phyloP scores from a whole-genome alignment of 2,329 filamentous ascomycete species.

The Sphaerulina vaccinii region DNA sequence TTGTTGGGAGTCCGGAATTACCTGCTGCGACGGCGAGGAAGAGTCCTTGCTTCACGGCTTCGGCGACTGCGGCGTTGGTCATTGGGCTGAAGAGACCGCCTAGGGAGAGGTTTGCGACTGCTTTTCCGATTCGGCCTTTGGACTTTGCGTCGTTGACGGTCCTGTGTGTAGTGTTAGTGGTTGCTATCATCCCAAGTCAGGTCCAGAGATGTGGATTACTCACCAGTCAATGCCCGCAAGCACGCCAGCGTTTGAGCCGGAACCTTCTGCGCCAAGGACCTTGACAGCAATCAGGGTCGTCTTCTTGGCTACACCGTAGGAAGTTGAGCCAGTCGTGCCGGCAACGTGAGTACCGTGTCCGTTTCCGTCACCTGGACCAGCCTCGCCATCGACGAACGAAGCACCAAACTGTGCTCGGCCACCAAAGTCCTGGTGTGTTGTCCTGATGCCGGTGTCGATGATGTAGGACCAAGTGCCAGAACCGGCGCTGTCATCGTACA shows the following conservation, averaged over 20 bases:
- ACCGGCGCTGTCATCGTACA: conserved; percentile 43
- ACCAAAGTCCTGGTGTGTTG: conserved; percentile 30
- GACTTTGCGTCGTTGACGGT: conserved; percentile 58
- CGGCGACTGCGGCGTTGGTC: conserved; percentile 41
- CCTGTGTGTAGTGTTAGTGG: neutral
- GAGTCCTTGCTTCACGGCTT: conserved; percentile 40
- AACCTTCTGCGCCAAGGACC: conserved; percentile 47
- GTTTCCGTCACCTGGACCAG: conserved; percentile 46
- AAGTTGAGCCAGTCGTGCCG: conserved; percentile 60
- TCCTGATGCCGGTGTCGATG: conserved; percentile 29
- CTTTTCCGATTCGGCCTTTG: conserved; percentile 67
- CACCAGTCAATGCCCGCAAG: conserved; percentile 47
- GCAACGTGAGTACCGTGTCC: conserved; percentile 64
- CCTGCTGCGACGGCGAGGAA: conserved; percentile 43
- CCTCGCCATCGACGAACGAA: conserved; percentile 27
- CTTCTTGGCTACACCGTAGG: conserved; percentile 57
- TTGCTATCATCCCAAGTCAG: too few species aligned
- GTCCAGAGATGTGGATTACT: conserved; percentile 3
- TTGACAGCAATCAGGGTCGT: conserved; percentile 52
- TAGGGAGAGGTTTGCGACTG: conserved; percentile 41
- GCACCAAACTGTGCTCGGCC: conserved; percentile 30
- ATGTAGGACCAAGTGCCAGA: conserved; percentile 28
- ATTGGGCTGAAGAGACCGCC: conserved; percentile 41
- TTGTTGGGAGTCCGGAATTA: conserved; percentile 37
- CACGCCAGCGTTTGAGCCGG: conserved; percentile 51